Percentiles rank a stretch among this genome's conserved stretches.
phyloP scores from a whole-genome alignment of 2,329 filamentous ascomycete genomes.

The Cercospora zeae-maydis region DNA sequence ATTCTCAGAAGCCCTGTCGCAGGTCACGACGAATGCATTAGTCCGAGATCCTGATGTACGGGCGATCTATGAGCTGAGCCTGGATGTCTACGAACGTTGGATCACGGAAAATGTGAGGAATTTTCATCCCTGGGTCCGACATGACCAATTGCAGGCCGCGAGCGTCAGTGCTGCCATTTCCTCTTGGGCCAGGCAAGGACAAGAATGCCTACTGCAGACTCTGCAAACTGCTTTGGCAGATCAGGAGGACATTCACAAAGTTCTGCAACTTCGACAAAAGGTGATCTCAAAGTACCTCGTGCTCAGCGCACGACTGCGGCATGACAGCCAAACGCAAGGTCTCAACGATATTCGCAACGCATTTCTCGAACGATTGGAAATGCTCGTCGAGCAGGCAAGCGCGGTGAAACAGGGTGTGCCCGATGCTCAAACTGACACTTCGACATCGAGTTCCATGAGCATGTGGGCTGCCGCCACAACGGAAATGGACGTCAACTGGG shows the following conservation, averaged over 20 bases:
- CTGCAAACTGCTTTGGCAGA: constrained; percentile 20
- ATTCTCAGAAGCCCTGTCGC: constrained; percentile 65
- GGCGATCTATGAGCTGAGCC: constrained; percentile 63
- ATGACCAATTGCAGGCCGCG: constrained; percentile 59
- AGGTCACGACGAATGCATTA: constrained; percentile 66
- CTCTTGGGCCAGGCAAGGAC: constrained; percentile 68
- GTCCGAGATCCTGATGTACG: constrained; percentile 67
- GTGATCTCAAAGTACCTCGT: constrained; percentile 30
- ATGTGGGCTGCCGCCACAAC: constrained; percentile 31
- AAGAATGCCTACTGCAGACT: constrained; percentile 25
- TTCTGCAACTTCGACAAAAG: constrained; percentile 28
- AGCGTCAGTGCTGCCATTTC: constrained; percentile 44
- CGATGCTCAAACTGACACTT: not conserved
- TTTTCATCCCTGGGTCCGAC: constrained; percentile 82
- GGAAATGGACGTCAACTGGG: constrained; percentile 28
- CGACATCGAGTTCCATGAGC: not conserved
- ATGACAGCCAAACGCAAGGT: constrained; percentile 17
- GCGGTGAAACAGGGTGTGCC: constrained; percentile 7
- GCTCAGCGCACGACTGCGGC: constrained; percentile 23
- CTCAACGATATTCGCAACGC: constrained; percentile 25
- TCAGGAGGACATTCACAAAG: constrained; percentile 21
- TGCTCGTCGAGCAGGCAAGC: constrained; percentile 21
- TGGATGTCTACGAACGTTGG: constrained; percentile 77
- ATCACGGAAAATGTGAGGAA: constrained; percentile 76
- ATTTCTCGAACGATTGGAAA: constrained; percentile 25